Base-by-base conservation (phyloP, 2,329 filamentous ascomycete genomes). In the Nemania bipapillata region DNA sequence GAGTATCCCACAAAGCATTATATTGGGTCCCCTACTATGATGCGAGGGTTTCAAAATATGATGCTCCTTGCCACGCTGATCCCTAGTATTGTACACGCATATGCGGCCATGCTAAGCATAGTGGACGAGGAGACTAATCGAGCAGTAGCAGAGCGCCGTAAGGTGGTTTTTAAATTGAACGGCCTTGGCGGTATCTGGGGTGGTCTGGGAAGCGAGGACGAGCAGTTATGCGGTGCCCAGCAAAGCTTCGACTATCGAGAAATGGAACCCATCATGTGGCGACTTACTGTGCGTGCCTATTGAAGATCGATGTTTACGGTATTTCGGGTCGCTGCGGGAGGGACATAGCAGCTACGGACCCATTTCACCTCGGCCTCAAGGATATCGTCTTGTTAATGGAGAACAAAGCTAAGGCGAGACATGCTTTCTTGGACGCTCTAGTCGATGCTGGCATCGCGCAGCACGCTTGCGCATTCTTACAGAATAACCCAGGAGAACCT, bases 61-160 rank as follows among this genome's bases (percentile, higher is more conserved):
- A 89, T 89, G 86, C 81, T 88, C 60, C 79, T 90, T 3, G 86
- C 83, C 6, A 84, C 87, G 1, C 81, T 90, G 32, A 79, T 90
- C 3, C 87, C 87, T 1, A 85, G 86, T 8, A 83, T 87, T 52
- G 86, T 85, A 61, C 85, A 88, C 74, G 85, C 86, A 7, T 90
- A 90, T 79, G 82, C 82, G 63, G 79, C 78, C 30, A 86, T 90
- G 54, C 79, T 90, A 12, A 77, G 79, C 56, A 82, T 87, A 79
- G 81, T 90, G 7, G 87, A 90, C 69, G 75, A 75, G n/a, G 85
- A 88, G 72, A 79, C 83, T 0, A 78, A 80, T 1, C 75, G 73
- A 0, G 87, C 87, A 11, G 80, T 80, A 49, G 75, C 77, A 4
- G 80, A 83, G 37, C 78, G 79, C 1, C 78, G 82, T 17, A 80